Base-by-base conservation (phyloP, 1,284 basidiomycete species). In the Moniliella sp. region DNA sequence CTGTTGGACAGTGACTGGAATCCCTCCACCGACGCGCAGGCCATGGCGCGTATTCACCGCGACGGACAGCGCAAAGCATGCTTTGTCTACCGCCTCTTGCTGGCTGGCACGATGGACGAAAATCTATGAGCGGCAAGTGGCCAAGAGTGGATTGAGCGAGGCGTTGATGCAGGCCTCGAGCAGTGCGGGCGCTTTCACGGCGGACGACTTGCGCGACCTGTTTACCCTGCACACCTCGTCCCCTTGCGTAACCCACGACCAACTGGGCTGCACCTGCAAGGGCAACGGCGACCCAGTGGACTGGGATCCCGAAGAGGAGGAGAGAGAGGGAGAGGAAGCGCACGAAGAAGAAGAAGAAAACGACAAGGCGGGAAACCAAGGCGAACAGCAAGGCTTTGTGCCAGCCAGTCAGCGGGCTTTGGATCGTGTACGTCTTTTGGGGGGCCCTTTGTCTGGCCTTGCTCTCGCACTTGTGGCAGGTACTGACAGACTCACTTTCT, bases 1-100 rank as follows among this genome's bases (percentile, higher is more conserved):
- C 30, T 50, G 15, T 32, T 71, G 39, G 88, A 99, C 61, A 83
- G 78, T 30, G 88, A 97, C 56, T 99, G 91, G 82, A 88, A 88
- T 61, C 82, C 82, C 27, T 63, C 65, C 1, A 65, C 64, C 47
- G 88, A 99, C 61, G 63, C 84, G 11, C 88, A 99, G 61, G 79
- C 88, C 1, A 97, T 97, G 88, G 88, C 84, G 32, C 73, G 91
- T 30, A 93, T 88, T 49, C 43, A 36, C 29, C 30, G 34, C 27
- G 88, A 97, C 62, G 91, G 91, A 0, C 91, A 97, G 63, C 86
- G 79, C 55, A 73, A 74, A 23, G 74, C 77, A 9, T 65, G 64
- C 43, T 86, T 74, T 61, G 91, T 97, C 35, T 99, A 99, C 60
- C 73, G 91, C 16, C 72, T 94, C 39, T 63, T 94, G 30, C 35